A percentile compares a stretch with the other conserved stretches of the same genome.
Evolutionary conservation across 768 basidiomycete species (phyloP).

Genomic region (Leccinum subgranulosum): DNA sequence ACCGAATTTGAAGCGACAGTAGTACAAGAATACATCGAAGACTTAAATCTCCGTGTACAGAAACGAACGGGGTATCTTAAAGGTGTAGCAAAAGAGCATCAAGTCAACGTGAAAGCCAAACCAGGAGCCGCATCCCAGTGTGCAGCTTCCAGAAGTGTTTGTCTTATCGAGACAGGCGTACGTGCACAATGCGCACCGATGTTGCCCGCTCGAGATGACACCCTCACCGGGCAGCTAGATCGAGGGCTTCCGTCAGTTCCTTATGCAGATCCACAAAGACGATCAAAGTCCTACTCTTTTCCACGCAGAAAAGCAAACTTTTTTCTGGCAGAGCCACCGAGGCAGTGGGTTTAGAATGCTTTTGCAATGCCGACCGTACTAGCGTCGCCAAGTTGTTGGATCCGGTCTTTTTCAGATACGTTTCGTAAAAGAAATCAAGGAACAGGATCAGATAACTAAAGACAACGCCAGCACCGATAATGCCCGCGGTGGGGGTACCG

Average conservation of each 20-base stretch:
- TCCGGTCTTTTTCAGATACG: conserved; percentile 9
- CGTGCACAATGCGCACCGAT: not conserved
- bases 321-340: not conserved
- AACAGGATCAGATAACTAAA: conserved; percentile 20
- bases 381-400: not conserved
- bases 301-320: not conserved
- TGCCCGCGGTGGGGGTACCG: conserved; percentile 13
- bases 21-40: not conserved
- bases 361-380: not conserved
- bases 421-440: conserved; percentile 22
- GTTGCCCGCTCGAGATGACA: not conserved
- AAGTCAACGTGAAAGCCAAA: not conserved
- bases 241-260: not conserved
- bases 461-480: conserved; percentile 11
- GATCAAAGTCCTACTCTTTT: not conserved
- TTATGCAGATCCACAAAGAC: not conserved
- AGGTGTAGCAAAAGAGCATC: not conserved
- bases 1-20: no score
- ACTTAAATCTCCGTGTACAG: not conserved
- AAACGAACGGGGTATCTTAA: not conserved
- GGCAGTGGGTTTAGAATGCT: not conserved
- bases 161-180: not conserved
- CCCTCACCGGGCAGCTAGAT: not conserved
- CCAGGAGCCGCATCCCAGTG: not conserved
- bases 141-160: not conserved